A percentile compares a stretch with the other conserved stretches of the same genome.
Conservation (phyloP, 495 filamentous ascomycete genomes). For the Xylaria longipes region DNA sequence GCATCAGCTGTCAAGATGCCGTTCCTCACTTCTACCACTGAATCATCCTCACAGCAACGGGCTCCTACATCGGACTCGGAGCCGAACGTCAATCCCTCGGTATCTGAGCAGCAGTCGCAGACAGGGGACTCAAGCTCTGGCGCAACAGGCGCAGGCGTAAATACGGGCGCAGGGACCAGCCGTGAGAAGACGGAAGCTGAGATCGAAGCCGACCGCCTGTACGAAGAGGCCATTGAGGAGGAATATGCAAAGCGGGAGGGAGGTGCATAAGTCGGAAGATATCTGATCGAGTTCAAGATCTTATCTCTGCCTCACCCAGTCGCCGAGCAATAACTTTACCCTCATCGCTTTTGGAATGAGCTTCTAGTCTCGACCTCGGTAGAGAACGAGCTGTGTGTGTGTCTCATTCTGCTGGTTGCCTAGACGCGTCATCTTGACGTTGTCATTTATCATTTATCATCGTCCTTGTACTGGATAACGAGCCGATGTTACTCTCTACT, state of each 20-base stretch:
- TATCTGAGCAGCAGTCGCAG: slow-evolving; percentile 14
- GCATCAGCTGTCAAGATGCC: not conserved
- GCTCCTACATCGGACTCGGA: slow-evolving; percentile 6
- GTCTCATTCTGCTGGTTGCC: not conserved
- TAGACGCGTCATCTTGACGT: not conserved
- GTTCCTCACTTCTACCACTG: not conserved
- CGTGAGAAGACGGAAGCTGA: slow-evolving; percentile 50
- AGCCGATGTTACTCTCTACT: not conserved
- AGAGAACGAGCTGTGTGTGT: not conserved
- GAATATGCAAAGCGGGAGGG: slow-evolving; percentile 78
- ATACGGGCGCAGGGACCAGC: slow-evolving; percentile 48
- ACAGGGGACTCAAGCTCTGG: slow-evolving; percentile 3
- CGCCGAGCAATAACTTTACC: not conserved
- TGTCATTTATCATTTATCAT: slow-evolving; percentile 1
- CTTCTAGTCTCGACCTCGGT: not conserved
- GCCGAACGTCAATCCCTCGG: slow-evolving; percentile 8
- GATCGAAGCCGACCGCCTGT: slow-evolving; percentile 62
- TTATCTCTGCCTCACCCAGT: not conserved
- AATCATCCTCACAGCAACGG: not conserved
- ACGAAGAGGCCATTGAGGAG: slow-evolving; percentile 74
- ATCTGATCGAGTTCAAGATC: slow-evolving; percentile 36
- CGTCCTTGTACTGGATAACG: not conserved
- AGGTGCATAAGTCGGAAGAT: too few species aligned
- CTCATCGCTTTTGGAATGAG: not conserved
- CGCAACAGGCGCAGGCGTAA: slow-evolving; percentile 45